Evolutionary conservation across 495 filamentous ascomycete species (phyloP).

Genomic region (Lichina pygmaea): DNA sequence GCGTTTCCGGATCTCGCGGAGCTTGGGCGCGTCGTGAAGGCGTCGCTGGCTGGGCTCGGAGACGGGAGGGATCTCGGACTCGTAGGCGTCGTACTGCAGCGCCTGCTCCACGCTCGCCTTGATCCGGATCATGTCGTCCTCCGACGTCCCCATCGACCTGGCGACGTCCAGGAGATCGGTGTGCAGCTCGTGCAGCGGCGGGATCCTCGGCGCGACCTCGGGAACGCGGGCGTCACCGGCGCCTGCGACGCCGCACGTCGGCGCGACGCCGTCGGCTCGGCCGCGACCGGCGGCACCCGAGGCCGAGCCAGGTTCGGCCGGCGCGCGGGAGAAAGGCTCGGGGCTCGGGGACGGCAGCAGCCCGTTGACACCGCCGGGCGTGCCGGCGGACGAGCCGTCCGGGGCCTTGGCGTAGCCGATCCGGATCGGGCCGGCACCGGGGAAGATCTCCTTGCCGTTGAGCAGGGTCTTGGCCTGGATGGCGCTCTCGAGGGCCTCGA

Average conservation of each 20-base stretch:
- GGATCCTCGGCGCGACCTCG: slow-evolving; percentile 13
- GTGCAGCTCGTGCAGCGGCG: slow-evolving; percentile 46
- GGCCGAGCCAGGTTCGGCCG: slow-evolving; percentile 18
- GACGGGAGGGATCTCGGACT: slow-evolving; percentile 68
- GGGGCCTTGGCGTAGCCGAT: slow-evolving; percentile 96
- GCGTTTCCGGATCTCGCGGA: slow-evolving; percentile 86
- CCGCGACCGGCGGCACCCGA: slow-evolving; percentile 8
- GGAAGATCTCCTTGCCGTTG: slow-evolving; percentile 96
- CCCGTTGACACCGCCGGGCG: slow-evolving; percentile 61
- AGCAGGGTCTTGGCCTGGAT: slow-evolving; percentile 62
- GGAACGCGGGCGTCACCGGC: slow-evolving; percentile 7
- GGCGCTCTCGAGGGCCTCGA: slow-evolving; percentile 69
- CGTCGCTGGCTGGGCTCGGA: slow-evolving; percentile 74
- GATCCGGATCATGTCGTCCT: slow-evolving; percentile 55
- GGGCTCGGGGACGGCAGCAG: slow-evolving; percentile 84
- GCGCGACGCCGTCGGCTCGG: slow-evolving; percentile 9
- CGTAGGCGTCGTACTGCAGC: slow-evolving; percentile 42
- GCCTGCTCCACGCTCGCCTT: slow-evolving; percentile 44
- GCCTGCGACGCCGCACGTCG: slow-evolving; percentile 16
- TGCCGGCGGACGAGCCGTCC: slow-evolving; percentile 36
- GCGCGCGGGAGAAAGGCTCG: slow-evolving; percentile 39
- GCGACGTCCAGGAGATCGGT: slow-evolving; percentile 70
- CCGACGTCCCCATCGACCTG: slow-evolving; percentile 59
- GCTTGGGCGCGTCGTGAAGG: slow-evolving; percentile 80
- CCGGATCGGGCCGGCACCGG: slow-evolving; percentile 75